These are phyloP conservation scores for Nannochloropsis gaditana DNA, from an alignment of 108 stramenopile species.

Conservation along the genomic window DNA sequence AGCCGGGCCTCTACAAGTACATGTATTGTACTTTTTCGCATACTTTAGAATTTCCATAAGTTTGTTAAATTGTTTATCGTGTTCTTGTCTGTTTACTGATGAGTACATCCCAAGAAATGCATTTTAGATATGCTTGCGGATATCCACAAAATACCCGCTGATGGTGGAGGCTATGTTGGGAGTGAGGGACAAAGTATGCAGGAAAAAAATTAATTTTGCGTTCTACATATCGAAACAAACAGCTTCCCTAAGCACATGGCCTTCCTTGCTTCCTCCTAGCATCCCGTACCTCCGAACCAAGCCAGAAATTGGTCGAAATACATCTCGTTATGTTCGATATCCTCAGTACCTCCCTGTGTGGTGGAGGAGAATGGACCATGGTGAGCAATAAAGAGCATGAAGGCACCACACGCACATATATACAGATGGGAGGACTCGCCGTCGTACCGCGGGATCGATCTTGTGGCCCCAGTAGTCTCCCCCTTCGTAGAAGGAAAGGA, in stretches of 20 bases:
- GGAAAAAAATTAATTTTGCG: too few relatives aligned
- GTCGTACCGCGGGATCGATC: neutral
- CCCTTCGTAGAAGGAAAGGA: neutral
- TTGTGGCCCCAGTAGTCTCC: neutral
- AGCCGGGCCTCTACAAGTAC: too few relatives aligned
- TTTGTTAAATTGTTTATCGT: too few relatives aligned
- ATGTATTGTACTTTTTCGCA: too few relatives aligned
- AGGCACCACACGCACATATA: neutral
- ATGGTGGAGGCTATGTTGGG: neutral
- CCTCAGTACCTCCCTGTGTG: neutral
- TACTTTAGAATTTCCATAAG: too few relatives aligned
- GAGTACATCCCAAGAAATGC: too few relatives aligned
- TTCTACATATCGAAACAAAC: too few relatives aligned
- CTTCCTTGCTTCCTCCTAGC: neutral
- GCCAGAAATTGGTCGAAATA: neutral
- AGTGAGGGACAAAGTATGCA: neutral
- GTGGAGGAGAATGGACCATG: neutral
- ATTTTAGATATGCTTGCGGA: conserved; percentile 8
- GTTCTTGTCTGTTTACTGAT: too few relatives aligned
- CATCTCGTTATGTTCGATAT: neutral
- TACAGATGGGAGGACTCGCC: neutral
- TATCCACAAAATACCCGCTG: conserved; percentile 13
- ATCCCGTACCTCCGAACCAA: neutral
- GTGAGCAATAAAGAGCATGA: neutral
- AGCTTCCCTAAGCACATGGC: neutral